These are phyloP conservation scores for Fusarium brevicatenulatum DNA, from an alignment of 2,329 filamentous ascomycete species.

Conservation along the genomic window DNA sequence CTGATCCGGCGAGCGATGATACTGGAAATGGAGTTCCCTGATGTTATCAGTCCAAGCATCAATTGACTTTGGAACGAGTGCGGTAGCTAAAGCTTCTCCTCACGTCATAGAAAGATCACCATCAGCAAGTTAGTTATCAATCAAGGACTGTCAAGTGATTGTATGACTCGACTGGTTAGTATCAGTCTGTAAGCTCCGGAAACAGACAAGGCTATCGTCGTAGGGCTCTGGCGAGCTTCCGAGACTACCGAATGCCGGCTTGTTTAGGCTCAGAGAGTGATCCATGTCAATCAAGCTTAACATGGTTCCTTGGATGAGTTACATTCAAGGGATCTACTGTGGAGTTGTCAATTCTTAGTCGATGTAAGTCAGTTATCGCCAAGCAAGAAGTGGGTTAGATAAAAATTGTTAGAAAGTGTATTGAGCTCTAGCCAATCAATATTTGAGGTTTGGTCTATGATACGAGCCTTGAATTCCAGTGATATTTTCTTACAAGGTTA, in stretches of 20 bases:
- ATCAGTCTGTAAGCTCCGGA: background rate
- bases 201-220: background rate
- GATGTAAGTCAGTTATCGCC: background rate
- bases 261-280: background rate
- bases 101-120: background rate
- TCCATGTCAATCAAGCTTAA: background rate
- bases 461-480: background rate
- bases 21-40: background rate
- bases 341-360: background rate
- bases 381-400: background rate
- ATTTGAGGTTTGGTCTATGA: fast-evolving
- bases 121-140: background rate
- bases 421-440: background rate
- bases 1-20: background rate
- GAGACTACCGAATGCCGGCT: background rate
- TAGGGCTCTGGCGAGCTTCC: background rate
- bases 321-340: background rate
- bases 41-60: background rate
- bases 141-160: background rate
- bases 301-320: background rate
- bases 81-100: background rate
- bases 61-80: background rate
- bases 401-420: background rate
- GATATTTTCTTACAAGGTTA: background rate
- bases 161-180: background rate